Evolutionary conservation across 208 protist genomes (phyloP), one percentile per base, ranked within the genome.

Genomic region (Angomonas deanei): DNA sequence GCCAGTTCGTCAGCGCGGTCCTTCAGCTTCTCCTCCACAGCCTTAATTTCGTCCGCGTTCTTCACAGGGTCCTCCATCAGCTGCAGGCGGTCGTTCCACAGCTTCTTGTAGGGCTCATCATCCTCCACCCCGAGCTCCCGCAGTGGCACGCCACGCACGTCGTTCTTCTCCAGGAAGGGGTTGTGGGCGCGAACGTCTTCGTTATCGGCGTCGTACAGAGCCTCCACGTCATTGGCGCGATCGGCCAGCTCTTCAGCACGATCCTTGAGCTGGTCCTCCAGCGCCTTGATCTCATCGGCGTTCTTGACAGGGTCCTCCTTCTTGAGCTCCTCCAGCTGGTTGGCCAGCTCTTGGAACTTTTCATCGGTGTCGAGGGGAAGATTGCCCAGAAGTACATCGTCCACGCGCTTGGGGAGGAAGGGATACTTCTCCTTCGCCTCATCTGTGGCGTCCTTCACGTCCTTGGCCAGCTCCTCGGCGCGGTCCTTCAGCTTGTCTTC

Each of bases 401-500:
- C 70, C 36, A 86, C 65, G 38, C 76, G 72, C 52, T 52, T 38
- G 17, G 59, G 36, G 46, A 86, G 74, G 66, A 82, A 86, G 34
- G 80, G 80, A 64, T 81, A 83, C 58, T 74, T 57, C 68, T 42
- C 53, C 63, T 74, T 54, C 62, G 55, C 65, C 49, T 74, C 68
- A 28, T 72, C 69, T 23, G 69, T 62, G 6, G 74, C 69, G 54
- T 49, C 55, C 64, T 47, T 10, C 61, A 59, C 50, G 21, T 57
- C 61, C 19, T 38, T 47, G 13, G 61, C 59, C 10, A 82, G 66
- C 64, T 75, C 63, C 17, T 30, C 30, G 28, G 59, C 64, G 13
- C 68, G 68, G 42, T 50, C 54, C 21, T 32, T 28, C 63, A 74
- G 38, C 62, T 56, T 39, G 30, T 39, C 52, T 55, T 70, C 73